These are phyloP conservation scores for Globisporangium lucens DNA, from an alignment of 352 stramenopile genomes.

Conservation along the genomic window DNA sequence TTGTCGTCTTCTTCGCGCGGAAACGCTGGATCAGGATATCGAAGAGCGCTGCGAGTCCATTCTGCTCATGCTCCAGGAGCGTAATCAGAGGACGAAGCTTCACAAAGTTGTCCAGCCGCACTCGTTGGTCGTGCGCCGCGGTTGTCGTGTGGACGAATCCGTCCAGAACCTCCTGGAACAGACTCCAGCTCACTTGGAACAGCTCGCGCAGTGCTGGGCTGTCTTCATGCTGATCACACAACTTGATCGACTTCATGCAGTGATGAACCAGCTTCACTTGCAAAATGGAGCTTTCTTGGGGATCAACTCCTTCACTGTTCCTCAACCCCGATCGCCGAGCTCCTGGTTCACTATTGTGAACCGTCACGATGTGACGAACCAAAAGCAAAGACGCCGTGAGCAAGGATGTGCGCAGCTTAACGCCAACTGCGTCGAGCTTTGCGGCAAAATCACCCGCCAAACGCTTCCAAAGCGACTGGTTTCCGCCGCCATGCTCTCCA, in stretches of 20 bases:
- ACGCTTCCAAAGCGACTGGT: slow-evolving; percentile 23
- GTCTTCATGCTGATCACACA: slow-evolving; percentile 32
- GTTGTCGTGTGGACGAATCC: slow-evolving; percentile 32
- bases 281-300: slow-evolving; percentile 14
- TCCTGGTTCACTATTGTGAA: slow-evolving; percentile 9
- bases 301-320: slow-evolving; percentile 8
- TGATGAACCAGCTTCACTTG: slow-evolving; percentile 61
- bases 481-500: slow-evolving; percentile 1
- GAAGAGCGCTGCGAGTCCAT: slow-evolving; percentile 47
- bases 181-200: slow-evolving; percentile 63
- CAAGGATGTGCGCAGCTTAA: slow-evolving; percentile 36
- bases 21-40: slow-evolving; percentile 53
- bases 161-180: slow-evolving; percentile 57
- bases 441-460: slow-evolving; percentile 28
- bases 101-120: slow-evolving; percentile 35
- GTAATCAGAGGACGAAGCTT: slow-evolving; percentile 40
- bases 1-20: slow-evolving; percentile 15
- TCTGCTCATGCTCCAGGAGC: slow-evolving; percentile 49
- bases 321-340: neutral
- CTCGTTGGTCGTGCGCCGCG: slow-evolving; percentile 24
- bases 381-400: slow-evolving; percentile 51
- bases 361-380: slow-evolving; percentile 42
- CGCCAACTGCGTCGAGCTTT: slow-evolving; percentile 26
- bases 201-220: slow-evolving; percentile 21
- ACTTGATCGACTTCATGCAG: slow-evolving; percentile 44